Base-by-base conservation (phyloP, 2,329 filamentous ascomycete species). In the Diaporthe citrichinensis region DNA sequence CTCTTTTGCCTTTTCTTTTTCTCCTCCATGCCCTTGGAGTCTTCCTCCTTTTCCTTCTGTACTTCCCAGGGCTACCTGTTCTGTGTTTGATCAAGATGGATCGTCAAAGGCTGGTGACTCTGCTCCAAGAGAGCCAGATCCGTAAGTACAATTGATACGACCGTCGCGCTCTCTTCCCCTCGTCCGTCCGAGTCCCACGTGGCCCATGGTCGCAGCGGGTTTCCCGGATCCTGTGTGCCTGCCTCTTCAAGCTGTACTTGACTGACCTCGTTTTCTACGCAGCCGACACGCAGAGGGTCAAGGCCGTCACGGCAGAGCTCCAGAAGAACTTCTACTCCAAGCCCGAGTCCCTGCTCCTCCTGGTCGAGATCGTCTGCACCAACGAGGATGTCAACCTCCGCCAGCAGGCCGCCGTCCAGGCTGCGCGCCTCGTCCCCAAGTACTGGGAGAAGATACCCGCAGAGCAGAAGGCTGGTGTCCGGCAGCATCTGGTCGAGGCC, bases 261-360 rank as follows among this genome's bases (percentile, higher is more conserved):
- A 87, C 84, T 77, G 61, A 77, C 78, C 61, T 80, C 36, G 75
- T 51, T 77, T 75, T 49, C 78, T 34, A 28, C 46, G 51, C 82
- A 98, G 95, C 97, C 83, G 93, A 98, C 86, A 98, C 95, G 79
- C 92, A 94, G 80, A 92, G 93, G 86, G 93, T 98, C 85, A 97
- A 98, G 90, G 92, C 94, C 79, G 95, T 96, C 78, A 99, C 96
- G 25, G 92, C 94, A 76, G 92, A 95, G 81, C 92, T 98, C 76
- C 96, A 98, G 86, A 97, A 97, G 86, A 94, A 94, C 86, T 98
- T 95, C 89, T 98, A 98, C 88, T 93, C 92, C 81, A 91, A 95
- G 80, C 94, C 96, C 53, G 91, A 95, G 81, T 95, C 95, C 23
- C 92, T 98, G 75, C 90, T 96, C 74, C 92, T 94, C 81, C 93